These are phyloP conservation scores for Colletotrichum australisinense DNA, from an alignment of 2,329 filamentous ascomycete species.

Conservation along the genomic window DNA sequence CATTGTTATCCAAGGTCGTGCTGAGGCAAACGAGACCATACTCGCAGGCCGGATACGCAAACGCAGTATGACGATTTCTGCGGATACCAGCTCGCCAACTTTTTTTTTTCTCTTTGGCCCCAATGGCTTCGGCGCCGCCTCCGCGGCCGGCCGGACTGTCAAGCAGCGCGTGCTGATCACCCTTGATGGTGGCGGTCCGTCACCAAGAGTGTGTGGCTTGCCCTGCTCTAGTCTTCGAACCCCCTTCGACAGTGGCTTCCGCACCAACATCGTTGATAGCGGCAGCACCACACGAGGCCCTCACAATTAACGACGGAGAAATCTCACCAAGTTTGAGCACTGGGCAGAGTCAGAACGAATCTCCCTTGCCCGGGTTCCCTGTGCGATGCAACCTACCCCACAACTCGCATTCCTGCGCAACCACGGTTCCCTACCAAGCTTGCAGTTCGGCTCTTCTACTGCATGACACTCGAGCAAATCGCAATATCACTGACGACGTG, in stretches of 20 bases:
- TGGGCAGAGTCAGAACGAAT: neutral
- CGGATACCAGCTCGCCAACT: neutral
- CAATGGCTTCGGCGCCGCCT: constrained; percentile 18
- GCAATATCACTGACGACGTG: neutral
- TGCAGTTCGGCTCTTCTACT: neutral
- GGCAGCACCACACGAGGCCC: constrained; percentile 1
- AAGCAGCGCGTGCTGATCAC: constrained; percentile 10
- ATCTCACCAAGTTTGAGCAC: neutral
- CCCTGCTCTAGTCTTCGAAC: constrained; percentile 11
- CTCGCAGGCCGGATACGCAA: constrained; percentile 9
- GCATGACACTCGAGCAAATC: neutral
- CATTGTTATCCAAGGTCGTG: neutral
- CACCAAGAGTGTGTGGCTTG: constrained; percentile 12
- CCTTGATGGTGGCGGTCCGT: constrained; percentile 10
- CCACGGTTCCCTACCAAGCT: constrained; percentile 12
- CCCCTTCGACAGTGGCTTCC: neutral
- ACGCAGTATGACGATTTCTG: neutral
- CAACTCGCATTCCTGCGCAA: constrained; percentile 13
- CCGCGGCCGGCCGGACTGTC: constrained; percentile 12
- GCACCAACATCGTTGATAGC: neutral
- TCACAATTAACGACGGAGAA: neutral
- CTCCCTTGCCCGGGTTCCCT: constrained; percentile 16
- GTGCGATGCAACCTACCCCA: constrained; percentile 31
- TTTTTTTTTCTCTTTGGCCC: neutral
- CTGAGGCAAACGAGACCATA: constrained; percentile 14